Conservation (phyloP, 257 asterid species). For the Cinchona pubescens region DNA sequence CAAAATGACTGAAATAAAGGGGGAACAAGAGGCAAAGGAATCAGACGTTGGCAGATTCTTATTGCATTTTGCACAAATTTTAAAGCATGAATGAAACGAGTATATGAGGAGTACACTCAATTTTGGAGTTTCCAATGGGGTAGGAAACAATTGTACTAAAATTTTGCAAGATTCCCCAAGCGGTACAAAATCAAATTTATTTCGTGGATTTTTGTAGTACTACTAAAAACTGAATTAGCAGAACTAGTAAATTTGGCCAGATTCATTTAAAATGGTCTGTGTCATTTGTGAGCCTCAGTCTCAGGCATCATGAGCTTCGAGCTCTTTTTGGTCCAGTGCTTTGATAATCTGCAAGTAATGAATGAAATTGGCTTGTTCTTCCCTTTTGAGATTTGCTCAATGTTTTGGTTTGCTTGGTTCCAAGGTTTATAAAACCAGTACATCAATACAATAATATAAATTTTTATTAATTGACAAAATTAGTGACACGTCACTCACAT, state of each 20-base stretch:
- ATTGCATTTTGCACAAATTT: constrained; percentile 7
- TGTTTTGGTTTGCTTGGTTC: too few species aligned
- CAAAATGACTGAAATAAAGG: background rate
- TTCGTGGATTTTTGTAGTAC: background rate
- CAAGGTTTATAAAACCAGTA: too few species aligned
- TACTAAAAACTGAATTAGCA: background rate
- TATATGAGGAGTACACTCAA: background rate
- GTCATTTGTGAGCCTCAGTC: background rate
- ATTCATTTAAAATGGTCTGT: background rate
- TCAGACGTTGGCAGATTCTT: constrained; percentile 14
- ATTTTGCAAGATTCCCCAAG: constrained; percentile 3
- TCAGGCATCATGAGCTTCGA: background rate
- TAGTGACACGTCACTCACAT: too few species aligned
- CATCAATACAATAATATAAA: too few species aligned
- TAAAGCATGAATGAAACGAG: background rate
- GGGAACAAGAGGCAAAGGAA: constrained; percentile 14
- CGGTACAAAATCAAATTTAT: background rate
- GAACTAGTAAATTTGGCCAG: background rate
- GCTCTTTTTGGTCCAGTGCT: background rate
- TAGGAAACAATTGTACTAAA: constrained; percentile 7
- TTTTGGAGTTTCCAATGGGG: background rate
- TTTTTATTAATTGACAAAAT: too few species aligned
- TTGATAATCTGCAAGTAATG: too few species aligned
- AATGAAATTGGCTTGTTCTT: too few species aligned
- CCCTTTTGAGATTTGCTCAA: too few species aligned